Base-by-base conservation (phyloP, 805 yeast species). In the Metschnikowia bowlesiae region DNA sequence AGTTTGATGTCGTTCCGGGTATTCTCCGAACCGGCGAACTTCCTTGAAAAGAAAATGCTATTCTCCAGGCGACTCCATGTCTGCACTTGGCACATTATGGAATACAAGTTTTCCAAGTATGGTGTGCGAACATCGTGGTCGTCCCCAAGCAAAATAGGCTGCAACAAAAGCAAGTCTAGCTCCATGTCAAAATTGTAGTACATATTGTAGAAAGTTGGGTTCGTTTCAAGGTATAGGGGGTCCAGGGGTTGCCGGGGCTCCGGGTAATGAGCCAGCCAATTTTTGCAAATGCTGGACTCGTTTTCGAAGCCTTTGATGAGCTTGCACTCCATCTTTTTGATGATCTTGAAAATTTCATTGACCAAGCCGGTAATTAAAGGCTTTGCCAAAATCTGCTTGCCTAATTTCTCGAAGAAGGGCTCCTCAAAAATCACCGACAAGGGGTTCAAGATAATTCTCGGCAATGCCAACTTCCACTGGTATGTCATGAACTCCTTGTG, bases 61-160 rank as follows among this genome's bases (percentile, higher is more conserved):
- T 51, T 43, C 13, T 53, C 49, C 2, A 58, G 52, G 10, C 58
- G 59, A 53, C 82, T 83, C 52, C 79, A 68, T 52, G 73, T 76
- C 49, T 73, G 76, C 48, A 73, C 77, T 63, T 86, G 91, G 55
- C 87, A 82, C 73, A 86, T 71, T 48, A 83, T 78, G 2, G 96
- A 89, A 64, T 89, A 91, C 50, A 89, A 70, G 58, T 88, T 88
- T 69, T 91, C 97, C 64, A 91, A 74, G 64, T 91, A 91, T 2
- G 97, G 97, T 0, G 97, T 89, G 64, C 86, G 85, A 48, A 89
- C 83, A 44, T 85, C 84, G 62, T 81, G 80, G 63, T 90, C 96
- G 69, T 90, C 96, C n/a, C 94, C 96, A 50, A 90, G 73, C 49
- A 91, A 71, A 47, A 91, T 91, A 5, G 96, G 96, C 62, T 89